phyloP scores from a whole-genome alignment of 208 protist genomes.

The Crithidia expoeki region DNA sequence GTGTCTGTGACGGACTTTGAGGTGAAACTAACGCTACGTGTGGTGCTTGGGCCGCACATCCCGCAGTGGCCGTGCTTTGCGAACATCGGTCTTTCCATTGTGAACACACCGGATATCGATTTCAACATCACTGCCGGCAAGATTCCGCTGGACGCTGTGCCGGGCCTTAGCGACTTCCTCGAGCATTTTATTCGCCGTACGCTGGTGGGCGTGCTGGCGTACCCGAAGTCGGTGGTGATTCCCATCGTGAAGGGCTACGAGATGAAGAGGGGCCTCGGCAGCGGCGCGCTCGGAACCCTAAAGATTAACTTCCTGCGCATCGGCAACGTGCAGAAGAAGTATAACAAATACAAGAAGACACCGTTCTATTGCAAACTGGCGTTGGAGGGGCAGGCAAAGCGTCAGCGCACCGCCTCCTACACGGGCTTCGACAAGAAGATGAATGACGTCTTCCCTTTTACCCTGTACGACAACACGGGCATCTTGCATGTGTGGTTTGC shows the following conservation, averaged over 20 bases:
- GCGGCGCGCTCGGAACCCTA: constrained; percentile 61
- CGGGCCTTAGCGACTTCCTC: constrained; percentile 60
- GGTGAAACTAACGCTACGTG: constrained; percentile 57
- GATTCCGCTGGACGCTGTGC: constrained; percentile 66
- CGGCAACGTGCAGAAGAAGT: constrained; percentile 49
- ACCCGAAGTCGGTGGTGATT: constrained; percentile 60
- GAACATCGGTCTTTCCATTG: constrained; percentile 61
- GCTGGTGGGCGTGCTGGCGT: constrained; percentile 60
- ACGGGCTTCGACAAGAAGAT: constrained; percentile 51
- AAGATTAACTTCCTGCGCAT: constrained; percentile 53
- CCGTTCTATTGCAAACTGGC: constrained; percentile 73
- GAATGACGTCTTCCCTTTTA: constrained; percentile 60
- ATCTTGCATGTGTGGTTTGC: constrained; percentile 68
- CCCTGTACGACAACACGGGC: constrained; percentile 62
- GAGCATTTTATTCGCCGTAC: constrained; percentile 76
- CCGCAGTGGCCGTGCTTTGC: constrained; percentile 77
- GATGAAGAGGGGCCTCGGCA: constrained; percentile 39
- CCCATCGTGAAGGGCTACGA: constrained; percentile 64
- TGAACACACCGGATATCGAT: constrained; percentile 59
- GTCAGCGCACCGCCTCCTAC: constrained; percentile 52
- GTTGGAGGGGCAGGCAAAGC: constrained; percentile 48
- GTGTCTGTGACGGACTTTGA: constrained; percentile 65
- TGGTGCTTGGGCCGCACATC: constrained; percentile 66
- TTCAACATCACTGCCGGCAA: constrained; percentile 65
- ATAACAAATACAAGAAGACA: constrained; percentile 62